These are phyloP conservation scores for Fimicolochytrium jonesii DNA, from an alignment of 192 early-diverging fungal species.

Conservation along the genomic window DNA sequence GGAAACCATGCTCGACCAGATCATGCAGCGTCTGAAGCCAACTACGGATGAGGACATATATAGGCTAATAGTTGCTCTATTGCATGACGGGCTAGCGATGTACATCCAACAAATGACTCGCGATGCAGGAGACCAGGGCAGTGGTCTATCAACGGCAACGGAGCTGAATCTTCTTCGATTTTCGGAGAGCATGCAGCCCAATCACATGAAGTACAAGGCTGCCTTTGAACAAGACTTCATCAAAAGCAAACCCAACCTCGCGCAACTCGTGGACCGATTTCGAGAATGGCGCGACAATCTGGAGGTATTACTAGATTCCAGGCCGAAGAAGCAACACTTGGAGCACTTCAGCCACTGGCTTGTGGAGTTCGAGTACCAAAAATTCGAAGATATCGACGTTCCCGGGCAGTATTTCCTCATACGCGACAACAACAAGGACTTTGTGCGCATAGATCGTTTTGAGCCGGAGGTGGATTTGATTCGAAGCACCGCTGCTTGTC, in stretches of 20 bases:
- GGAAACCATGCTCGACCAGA: constrained; percentile 98
- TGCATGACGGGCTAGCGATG: constrained; percentile 84
- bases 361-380: constrained; percentile 97
- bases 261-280: constrained; percentile 78
- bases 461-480: constrained; percentile 84
- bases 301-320: constrained; percentile 76
- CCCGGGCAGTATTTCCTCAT: constrained; percentile 95
- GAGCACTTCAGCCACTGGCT: constrained; percentile 89
- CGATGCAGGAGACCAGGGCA: constrained; percentile 55
- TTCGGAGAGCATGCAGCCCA: constrained; percentile 79
- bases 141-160: constrained; percentile 61
- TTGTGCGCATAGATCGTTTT: constrained; percentile 94
- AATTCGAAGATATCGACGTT: constrained; percentile 98
- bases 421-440: constrained; percentile 78
- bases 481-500: constrained; percentile 67
- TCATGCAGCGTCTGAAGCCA: constrained; percentile 89
- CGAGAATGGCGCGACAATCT: constrained; percentile 93
- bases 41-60: constrained; percentile 97
- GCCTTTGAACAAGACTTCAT: constrained; percentile 93
- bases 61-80: constrained; percentile 83
- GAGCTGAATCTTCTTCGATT: constrained; percentile 81
- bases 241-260: constrained; percentile 74
- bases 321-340: constrained; percentile 77
- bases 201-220: constrained; percentile 67
- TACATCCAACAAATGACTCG: constrained; percentile 63